Conservation (phyloP, 176 grass and related monocot species). For the Carex pumila region DNA sequence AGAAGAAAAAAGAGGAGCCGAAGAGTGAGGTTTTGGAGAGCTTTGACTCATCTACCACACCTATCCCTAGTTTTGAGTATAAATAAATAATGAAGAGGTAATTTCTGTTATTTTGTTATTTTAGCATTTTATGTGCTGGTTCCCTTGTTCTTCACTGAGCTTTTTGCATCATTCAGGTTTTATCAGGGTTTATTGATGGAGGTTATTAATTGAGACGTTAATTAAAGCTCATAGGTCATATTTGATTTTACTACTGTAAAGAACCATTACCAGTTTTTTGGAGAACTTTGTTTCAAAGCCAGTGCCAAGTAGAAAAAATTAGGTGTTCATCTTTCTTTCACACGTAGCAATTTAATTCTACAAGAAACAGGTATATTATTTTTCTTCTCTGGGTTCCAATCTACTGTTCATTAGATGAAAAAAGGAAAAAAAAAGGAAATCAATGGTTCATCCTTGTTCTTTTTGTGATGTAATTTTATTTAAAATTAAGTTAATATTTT, state of each 20-base stretch:
- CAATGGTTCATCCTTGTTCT: neutral
- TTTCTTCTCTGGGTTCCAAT: too few relatives aligned
- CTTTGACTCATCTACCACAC: slow-evolving; percentile 51
- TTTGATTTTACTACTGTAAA: neutral
- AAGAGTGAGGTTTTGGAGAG: slow-evolving; percentile 86
- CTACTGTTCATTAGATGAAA: neutral
- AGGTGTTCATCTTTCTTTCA: neutral
- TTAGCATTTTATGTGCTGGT: neutral
- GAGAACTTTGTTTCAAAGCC: neutral
- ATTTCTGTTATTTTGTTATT: neutral
- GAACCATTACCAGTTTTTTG: neutral
- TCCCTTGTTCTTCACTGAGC: neutral
- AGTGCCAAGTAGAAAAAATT: neutral
- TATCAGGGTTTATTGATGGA: neutral
- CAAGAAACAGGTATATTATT: neutral
- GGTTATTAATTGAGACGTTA: neutral
- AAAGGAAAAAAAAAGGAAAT: neutral
- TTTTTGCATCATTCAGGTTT: neutral
- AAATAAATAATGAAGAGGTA: slow-evolving; percentile 50
- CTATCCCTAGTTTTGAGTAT: slow-evolving; percentile 74
- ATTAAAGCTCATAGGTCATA: neutral
- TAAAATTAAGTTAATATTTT: neutral
- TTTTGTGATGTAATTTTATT: neutral
- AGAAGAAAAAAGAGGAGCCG: slow-evolving; percentile 34
- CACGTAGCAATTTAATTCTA: neutral